Evolutionary conservation across 495 filamentous ascomycete genomes (phyloP).

Genomic region (Arthonia radiata): DNA sequence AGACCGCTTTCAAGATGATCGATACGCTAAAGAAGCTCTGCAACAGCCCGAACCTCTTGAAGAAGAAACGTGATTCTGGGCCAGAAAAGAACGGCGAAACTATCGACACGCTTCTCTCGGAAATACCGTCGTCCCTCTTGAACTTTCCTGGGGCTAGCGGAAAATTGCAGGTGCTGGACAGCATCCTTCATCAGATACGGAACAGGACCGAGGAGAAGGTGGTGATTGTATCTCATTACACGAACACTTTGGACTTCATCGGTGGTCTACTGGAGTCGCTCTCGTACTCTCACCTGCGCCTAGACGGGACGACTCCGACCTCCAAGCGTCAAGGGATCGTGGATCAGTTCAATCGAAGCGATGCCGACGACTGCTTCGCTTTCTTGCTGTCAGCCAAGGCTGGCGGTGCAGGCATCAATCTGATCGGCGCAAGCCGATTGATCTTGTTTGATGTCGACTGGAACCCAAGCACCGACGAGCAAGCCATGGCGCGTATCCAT

Average conservation of each 20-base stretch:
- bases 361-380: constrained; percentile 33
- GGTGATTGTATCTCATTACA: constrained; percentile 65
- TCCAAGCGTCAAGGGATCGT: constrained; percentile 48
- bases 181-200: constrained; percentile 36
- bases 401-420: constrained; percentile 51
- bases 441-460: constrained; percentile 64
- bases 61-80: constrained; percentile 17
- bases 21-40: constrained; percentile 63
- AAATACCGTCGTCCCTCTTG: constrained; percentile 31
- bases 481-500: constrained; percentile 72
- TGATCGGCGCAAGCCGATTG: constrained; percentile 52
- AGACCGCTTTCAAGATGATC: constrained; percentile 50
- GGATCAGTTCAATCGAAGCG: constrained; percentile 46
- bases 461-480: constrained; percentile 60
- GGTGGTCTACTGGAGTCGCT: constrained; percentile 36
- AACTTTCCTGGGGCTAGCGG: constrained; percentile 33
- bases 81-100: constrained; percentile 15
- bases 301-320: constrained; percentile 48
- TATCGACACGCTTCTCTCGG: constrained; percentile 25
- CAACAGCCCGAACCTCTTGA: constrained; percentile 48
- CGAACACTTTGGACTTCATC: constrained; percentile 47
- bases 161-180: constrained; percentile 49
- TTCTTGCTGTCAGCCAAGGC: constrained; percentile 63
- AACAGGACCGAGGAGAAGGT: constrained; percentile 38
- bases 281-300: constrained; percentile 38